These are phyloP conservation scores for Podospora pseudoanserina DNA, from an alignment of 495 filamentous ascomycete species.

Conservation along the genomic window DNA sequence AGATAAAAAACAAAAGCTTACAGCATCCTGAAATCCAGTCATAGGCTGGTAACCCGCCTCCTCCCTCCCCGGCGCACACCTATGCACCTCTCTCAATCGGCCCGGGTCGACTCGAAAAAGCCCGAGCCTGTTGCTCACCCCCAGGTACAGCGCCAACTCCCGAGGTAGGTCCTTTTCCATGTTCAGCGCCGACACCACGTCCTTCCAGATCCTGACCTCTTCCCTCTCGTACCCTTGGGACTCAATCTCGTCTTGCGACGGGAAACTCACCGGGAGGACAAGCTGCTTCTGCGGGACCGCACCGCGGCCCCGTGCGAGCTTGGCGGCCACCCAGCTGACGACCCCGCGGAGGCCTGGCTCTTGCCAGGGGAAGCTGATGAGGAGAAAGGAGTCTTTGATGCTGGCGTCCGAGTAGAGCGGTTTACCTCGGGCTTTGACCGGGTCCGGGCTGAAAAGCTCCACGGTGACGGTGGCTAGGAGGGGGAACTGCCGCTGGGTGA, in stretches of 20 bases:
- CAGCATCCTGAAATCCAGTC: constrained; percentile 79
- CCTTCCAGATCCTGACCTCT: constrained; percentile 76
- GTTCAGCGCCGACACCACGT: constrained; percentile 59
- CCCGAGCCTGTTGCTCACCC: constrained; percentile 59
- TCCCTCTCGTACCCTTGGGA: constrained; percentile 55
- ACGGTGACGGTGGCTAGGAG: constrained; percentile 68
- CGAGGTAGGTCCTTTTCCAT: constrained; percentile 50
- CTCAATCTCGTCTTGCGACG: constrained; percentile 50
- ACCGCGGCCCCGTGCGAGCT: constrained; percentile 41
- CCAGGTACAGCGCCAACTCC: constrained; percentile 56
- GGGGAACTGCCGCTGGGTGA: constrained; percentile 75
- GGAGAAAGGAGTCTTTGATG: constrained; percentile 52
- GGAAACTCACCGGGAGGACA: constrained; percentile 61
- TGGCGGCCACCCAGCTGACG: constrained; percentile 39
- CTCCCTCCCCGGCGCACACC: constrained; percentile 68
- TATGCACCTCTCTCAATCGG: constrained; percentile 63
- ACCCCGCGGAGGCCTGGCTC: constrained; percentile 43
- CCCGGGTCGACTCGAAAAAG: constrained; percentile 68
- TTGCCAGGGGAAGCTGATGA: constrained; percentile 58
- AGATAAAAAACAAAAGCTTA: constrained; percentile 31
- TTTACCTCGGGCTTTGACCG: constrained; percentile 43
- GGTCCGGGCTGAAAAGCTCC: constrained; percentile 77
- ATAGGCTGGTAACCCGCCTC: constrained; percentile 70
- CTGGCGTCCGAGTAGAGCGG: constrained; percentile 30
- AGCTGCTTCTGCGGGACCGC: constrained; percentile 53